phyloP scores from a whole-genome alignment of 2,329 filamentous ascomycete species.

The Colletotrichum orchidophilum region DNA sequence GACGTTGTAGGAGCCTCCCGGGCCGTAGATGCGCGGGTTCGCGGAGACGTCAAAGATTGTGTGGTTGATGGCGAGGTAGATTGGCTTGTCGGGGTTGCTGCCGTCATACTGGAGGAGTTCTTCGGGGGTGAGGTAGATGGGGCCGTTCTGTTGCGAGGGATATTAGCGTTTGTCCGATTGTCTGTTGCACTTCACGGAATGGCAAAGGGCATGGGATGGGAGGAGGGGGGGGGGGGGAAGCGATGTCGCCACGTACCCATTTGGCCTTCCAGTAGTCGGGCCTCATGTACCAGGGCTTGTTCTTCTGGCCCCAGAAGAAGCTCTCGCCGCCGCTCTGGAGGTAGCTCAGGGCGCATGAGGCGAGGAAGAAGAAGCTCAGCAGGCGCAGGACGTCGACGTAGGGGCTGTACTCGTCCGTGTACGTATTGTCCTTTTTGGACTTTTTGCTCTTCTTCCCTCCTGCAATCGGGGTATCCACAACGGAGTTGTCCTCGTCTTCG shows the following conservation, averaged over 20 bases:
- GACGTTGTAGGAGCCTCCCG: slow-evolving; percentile 85
- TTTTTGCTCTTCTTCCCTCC: slow-evolving; percentile 39
- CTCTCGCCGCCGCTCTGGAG: slow-evolving; percentile 77
- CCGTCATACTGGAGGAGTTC: slow-evolving; percentile 84
- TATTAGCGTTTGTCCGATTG: slow-evolving; percentile 20
- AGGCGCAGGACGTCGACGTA: slow-evolving; percentile 76
- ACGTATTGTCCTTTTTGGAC: slow-evolving; percentile 44
- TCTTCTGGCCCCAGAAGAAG: slow-evolving; percentile 71
- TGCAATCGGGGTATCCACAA: slow-evolving; percentile 36
- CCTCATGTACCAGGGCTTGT: slow-evolving; percentile 70
- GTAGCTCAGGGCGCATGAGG: slow-evolving; percentile 78
- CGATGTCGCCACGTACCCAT: slow-evolving; percentile 59
- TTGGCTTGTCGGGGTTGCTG: slow-evolving; percentile 75
- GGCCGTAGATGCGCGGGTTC: slow-evolving; percentile 76
- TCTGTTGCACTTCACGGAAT: too few species aligned
- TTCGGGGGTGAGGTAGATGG: slow-evolving; percentile 76
- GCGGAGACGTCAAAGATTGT: slow-evolving; percentile 86
- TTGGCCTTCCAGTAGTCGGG: slow-evolving; percentile 66
- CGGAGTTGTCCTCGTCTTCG: slow-evolving; percentile 43
- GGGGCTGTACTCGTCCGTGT: slow-evolving; percentile 68
- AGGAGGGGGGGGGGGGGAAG: background rate
- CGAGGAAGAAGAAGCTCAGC: slow-evolving; percentile 71
- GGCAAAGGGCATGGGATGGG: too few species aligned
- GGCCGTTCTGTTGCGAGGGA: slow-evolving; percentile 55
- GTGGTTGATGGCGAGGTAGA: slow-evolving; percentile 91